phyloP scores from a whole-genome alignment of 352 stramenopile genomes.

The Pythium oligandrum region DNA sequence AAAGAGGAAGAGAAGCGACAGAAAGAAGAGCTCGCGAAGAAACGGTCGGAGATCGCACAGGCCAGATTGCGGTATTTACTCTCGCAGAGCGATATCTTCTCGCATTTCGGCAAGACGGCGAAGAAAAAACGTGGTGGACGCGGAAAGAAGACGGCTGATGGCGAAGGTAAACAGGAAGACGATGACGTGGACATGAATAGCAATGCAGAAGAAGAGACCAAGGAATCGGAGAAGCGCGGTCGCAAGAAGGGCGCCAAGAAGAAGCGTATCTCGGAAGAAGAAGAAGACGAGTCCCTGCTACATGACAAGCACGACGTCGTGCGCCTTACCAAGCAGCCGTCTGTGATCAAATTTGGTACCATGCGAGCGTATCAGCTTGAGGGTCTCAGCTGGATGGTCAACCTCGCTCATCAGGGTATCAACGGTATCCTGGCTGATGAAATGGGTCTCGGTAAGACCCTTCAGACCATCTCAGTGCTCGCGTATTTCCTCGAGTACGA shows the following conservation, averaged over 20 bases:
- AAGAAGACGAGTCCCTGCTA: slow-evolving; percentile 74
- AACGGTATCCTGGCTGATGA: slow-evolving; percentile 98
- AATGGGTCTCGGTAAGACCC: slow-evolving; percentile 98
- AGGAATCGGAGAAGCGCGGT: slow-evolving; percentile 22
- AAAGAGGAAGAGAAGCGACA: slow-evolving; percentile 71
- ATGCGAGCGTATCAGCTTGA: slow-evolving; percentile 99
- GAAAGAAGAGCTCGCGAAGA: slow-evolving; percentile 74
- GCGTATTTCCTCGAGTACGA: slow-evolving; percentile 83
- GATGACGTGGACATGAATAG: slow-evolving; percentile 57
- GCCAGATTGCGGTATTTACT: slow-evolving; percentile 93
- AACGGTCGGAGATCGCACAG: slow-evolving; percentile 76
- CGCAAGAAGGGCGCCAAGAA: slow-evolving; percentile 39
- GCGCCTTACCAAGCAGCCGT: slow-evolving; percentile 89
- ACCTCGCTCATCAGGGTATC: slow-evolving; percentile 97
- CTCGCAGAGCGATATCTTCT: slow-evolving; percentile 96
- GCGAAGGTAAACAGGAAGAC: slow-evolving; percentile 62
- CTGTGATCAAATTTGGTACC: slow-evolving; percentile 88
- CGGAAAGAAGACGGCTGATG: slow-evolving; percentile 56
- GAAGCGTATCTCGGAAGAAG: slow-evolving; percentile 81
- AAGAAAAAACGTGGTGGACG: slow-evolving; percentile 21
- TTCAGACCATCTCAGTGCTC: slow-evolving; percentile 89
- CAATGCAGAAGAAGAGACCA: slow-evolving; percentile 23
- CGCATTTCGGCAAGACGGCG: slow-evolving; percentile 92
- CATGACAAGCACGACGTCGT: slow-evolving; percentile 85
- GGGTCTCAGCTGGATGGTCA: slow-evolving; percentile 99